Conservation (phyloP, 1,284 basidiomycete species). For the Peniophora sp. region DNA sequence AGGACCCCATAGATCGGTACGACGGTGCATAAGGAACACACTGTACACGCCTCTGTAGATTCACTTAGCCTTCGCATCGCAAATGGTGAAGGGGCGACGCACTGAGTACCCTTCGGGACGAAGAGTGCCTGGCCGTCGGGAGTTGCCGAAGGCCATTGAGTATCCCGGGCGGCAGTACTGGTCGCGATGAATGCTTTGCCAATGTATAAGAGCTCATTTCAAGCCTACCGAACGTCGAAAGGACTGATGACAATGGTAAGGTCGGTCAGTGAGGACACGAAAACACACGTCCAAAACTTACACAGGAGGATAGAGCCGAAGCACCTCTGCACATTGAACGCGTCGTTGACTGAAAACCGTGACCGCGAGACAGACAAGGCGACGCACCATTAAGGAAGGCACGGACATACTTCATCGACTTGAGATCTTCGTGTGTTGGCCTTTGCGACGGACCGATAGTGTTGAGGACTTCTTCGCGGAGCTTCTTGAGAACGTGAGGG, state of each 20-base stretch:
- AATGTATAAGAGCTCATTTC: not conserved
- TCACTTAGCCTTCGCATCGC: not conserved
- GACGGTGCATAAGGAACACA: slow-evolving; percentile 14
- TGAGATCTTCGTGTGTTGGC: slow-evolving; percentile 47
- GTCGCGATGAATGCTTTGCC: not conserved
- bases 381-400: slow-evolving; percentile 55
- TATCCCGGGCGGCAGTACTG: slow-evolving; percentile 6
- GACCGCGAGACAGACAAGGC: slow-evolving; percentile 6
- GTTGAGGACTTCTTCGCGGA: slow-evolving; percentile 47
- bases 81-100: not conserved
- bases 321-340: no score
- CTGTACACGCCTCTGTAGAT: slow-evolving; percentile 8
- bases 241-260: slow-evolving; percentile 6
- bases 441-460: slow-evolving; percentile 35
- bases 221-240: slow-evolving; percentile 10
- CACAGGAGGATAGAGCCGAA: slow-evolving; percentile 24
- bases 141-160: slow-evolving; percentile 2
- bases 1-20: slow-evolving; percentile 20
- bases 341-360: no score
- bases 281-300: slow-evolving; percentile 4
- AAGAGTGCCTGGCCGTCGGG: slow-evolving; percentile 14
- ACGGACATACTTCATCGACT: slow-evolving; percentile 48
- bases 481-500: slow-evolving; percentile 32
- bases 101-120: slow-evolving; percentile 13
- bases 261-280: not conserved